Evolutionary conservation across 495 filamentous ascomycete genomes (phyloP).

Genomic region (Endocarpon pusillum): DNA sequence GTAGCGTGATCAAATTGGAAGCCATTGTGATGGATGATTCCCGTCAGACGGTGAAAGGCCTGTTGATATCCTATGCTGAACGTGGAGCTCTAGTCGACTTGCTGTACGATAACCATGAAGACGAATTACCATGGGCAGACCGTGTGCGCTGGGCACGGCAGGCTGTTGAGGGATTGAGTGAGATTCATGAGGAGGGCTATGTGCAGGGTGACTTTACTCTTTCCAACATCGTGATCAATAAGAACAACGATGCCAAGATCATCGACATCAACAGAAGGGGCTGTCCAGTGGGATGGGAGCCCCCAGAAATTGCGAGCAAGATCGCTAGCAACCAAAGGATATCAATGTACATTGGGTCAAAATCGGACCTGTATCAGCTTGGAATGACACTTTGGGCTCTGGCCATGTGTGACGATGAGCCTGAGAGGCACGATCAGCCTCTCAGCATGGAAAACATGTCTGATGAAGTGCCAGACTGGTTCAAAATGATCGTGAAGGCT

Average conservation of each 20-base stretch:
- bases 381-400: conserved; percentile 97
- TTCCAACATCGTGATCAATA: conserved; percentile 91
- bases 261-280: conserved; percentile 97
- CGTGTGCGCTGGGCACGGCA: conserved; percentile 87
- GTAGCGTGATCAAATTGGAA: conserved; percentile 73
- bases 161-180: conserved; percentile 75
- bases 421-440: conserved; percentile 64
- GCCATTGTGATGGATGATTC: conserved; percentile 78
- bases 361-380: conserved; percentile 86
- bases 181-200: conserved; percentile 92
- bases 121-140: conserved; percentile 47
- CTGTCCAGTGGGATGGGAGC: conserved; percentile 95
- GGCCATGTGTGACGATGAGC: conserved; percentile 75
- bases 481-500: conserved; percentile 35
- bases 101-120: conserved; percentile 53
- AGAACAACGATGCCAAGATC: conserved; percentile 72
- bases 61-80: conserved; percentile 79
- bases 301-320: conserved; percentile 73
- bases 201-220: conserved; percentile 96
- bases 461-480: conserved; percentile 39
- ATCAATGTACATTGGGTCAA: conserved; percentile 96
- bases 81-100: conserved; percentile 83
- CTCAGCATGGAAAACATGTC: conserved; percentile 20
- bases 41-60: conserved; percentile 60
- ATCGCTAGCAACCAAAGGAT: conserved; percentile 87